phyloP scores from a whole-genome alignment of 179 eudicot genomes.

The Gypsophila paniculata region DNA sequence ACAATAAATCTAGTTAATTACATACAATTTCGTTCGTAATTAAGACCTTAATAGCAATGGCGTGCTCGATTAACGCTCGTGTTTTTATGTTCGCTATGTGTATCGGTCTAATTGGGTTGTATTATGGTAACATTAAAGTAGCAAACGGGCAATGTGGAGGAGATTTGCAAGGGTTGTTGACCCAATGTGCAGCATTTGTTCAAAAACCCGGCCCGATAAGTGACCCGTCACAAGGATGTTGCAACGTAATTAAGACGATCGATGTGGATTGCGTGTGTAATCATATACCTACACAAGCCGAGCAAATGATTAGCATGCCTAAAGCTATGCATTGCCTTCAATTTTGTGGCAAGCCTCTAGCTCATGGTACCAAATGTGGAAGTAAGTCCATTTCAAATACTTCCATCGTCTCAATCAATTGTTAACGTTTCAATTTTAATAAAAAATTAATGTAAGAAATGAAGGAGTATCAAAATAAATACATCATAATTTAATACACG shows the following conservation, averaged over 20 bases:
- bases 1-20: too few species aligned
- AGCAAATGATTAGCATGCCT: conserved; percentile 49
- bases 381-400: too few species aligned
- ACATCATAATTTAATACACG: too few species aligned
- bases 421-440: too few species aligned
- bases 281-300: conserved; percentile 39
- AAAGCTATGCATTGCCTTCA: conserved; percentile 44
- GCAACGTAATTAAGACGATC: conserved; percentile 36
- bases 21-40: too few species aligned
- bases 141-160: conserved; percentile 54
- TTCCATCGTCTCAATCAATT: too few species aligned
- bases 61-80: neutral
- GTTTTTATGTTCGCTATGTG: conserved; percentile 4
- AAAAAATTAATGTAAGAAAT: too few species aligned
- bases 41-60: conserved; percentile 19
- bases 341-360: conserved; percentile 48
- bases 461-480: too few species aligned
- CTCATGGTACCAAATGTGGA: conserved; percentile 56
- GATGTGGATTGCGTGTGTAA: conserved; percentile 52
- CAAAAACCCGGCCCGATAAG: conserved; percentile 38
- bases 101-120: conserved; percentile 19
- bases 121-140: conserved; percentile 25
- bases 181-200: conserved; percentile 43
- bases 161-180: conserved; percentile 45
- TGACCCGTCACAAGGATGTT: conserved; percentile 44